phyloP scores from a whole-genome alignment of 140 eudicot species.

The Senecio squalidus region DNA sequence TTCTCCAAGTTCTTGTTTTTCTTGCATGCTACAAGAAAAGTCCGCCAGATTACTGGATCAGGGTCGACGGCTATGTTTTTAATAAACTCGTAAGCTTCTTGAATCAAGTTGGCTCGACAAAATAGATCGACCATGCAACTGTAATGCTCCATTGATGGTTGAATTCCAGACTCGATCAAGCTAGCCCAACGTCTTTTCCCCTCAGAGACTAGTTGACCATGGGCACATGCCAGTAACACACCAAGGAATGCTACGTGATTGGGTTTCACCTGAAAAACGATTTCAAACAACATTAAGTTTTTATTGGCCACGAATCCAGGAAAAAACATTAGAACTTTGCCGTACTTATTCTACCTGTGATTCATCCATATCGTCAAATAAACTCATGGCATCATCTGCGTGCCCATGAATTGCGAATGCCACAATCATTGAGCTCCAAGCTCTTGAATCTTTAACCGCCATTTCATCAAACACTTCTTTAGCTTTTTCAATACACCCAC shows the following conservation, averaged over 20 bases:
- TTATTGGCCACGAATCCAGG: no score
- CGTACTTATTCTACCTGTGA: slow-evolving; percentile 30
- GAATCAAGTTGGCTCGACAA: slow-evolving; percentile 33
- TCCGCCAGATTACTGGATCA: slow-evolving; percentile 39
- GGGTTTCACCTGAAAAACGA: slow-evolving; percentile 38
- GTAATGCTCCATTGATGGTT: slow-evolving; percentile 48
- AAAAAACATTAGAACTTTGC: no score
- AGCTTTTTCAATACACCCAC: slow-evolving; percentile 65
- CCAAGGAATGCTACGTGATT: slow-evolving; percentile 40
- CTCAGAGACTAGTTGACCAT: slow-evolving; percentile 40
- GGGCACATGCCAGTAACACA: slow-evolving; percentile 40
- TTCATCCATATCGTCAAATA: slow-evolving; percentile 35
- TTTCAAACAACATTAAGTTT: slow-evolving; percentile 4
- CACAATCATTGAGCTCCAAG: slow-evolving; percentile 74
- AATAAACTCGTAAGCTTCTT: slow-evolving; percentile 34
- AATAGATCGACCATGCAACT: slow-evolving; percentile 52
- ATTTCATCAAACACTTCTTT: slow-evolving; percentile 50
- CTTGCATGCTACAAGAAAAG: slow-evolving; percentile 46
- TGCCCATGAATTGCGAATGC: slow-evolving; percentile 43
- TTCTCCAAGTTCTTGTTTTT: slow-evolving; percentile 29
- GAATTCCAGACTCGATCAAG: slow-evolving; percentile 25
- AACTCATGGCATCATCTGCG: slow-evolving; percentile 36
- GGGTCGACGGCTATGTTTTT: slow-evolving; percentile 33
- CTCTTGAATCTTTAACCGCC: slow-evolving; percentile 46
- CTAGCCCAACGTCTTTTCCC: slow-evolving; percentile 34